Base-by-base conservation (phyloP, 371 early-diverging fungal species). In the Syncephalastrum monosporum region DNA sequence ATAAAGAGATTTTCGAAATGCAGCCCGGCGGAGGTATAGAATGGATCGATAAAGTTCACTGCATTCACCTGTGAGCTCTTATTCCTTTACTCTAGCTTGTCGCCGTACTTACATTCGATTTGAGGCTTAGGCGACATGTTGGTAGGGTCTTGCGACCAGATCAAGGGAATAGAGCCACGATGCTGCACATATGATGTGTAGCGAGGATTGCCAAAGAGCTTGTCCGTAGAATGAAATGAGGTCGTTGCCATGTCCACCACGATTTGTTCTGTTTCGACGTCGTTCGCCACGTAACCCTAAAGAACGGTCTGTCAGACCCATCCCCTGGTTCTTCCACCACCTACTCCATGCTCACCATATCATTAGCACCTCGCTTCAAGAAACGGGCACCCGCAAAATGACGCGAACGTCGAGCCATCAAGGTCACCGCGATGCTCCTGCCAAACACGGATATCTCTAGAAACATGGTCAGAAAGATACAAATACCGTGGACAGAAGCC, bases 251-350 rank as follows among this genome's bases (percentile, higher is more conserved):
- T 90, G 52, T 95, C 96, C 23, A 89, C 79, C 0, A 96, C 96
- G 57, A 98, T 97, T 71, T 98, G 99, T 70, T 99, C 99, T 0
- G 99, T 98, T 71, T 99, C 99, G 5, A 99, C 99, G 60, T 97
- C 99, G 73, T 99, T 99, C 3, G 99, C 98, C 5, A 96, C 97
- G 75, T 90, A 92, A 0, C 97, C 96, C 77, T 92, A 59, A 19
- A 27, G 3, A 45, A 24, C 25, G 6, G 14, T 3, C n/a, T 24
- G 12, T 24, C 14, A 50, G 12, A 21, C 16, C 1, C 3, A 21
- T 29, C 17, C 14, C 16, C 2, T 43, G 23, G 7, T n/a, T 10
- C 14, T 46, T n/a, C 8, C 1, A 3, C 4, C 1, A 3, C 4
- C 1, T 25, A 27, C 47, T 29, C 4, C 21, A 12, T 13, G 21